phyloP scores from a whole-genome alignment of 192 early-diverging fungal genomes.

The Entrophospora sp. region DNA sequence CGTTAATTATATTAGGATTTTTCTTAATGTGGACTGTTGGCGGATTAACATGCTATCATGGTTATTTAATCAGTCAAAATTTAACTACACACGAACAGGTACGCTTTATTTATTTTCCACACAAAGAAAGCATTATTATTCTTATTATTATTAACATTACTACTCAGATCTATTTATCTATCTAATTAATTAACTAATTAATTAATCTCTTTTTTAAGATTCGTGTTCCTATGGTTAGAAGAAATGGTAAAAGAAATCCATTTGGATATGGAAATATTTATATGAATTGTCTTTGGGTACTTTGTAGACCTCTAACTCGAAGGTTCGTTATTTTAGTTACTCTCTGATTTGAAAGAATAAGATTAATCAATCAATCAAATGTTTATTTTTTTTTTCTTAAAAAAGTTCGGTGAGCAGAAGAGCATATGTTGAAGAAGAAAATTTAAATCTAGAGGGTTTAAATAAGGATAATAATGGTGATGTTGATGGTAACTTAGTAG shows the following conservation, averaged over 20 bases:
- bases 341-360: background rate
- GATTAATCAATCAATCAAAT: background rate
- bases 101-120: background rate
- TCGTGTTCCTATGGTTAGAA: conserved; percentile 28
- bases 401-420: background rate
- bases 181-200: background rate
- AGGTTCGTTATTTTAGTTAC: conserved; percentile 28
- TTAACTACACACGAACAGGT: conserved; percentile 89
- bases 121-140: background rate
- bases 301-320: conserved; percentile 45
- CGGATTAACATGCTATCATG: conserved; percentile 70
- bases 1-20: conserved; percentile 54
- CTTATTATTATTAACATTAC: background rate
- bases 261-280: conserved; percentile 42
- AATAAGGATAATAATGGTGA: too few species aligned
- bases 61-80: conserved; percentile 56
- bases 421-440: background rate
- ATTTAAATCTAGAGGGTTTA: too few species aligned
- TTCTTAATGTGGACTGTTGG: conserved; percentile 59
- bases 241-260: conserved; percentile 31
- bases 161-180: background rate
- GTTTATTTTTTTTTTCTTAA: background rate
- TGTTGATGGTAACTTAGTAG: too few species aligned
- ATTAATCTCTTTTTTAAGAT: conserved; percentile 20
- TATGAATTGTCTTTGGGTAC: conserved; percentile 42